Conservation (phyloP, 768 basidiomycete genomes). For the Candolleomyces eurysporus region DNA sequence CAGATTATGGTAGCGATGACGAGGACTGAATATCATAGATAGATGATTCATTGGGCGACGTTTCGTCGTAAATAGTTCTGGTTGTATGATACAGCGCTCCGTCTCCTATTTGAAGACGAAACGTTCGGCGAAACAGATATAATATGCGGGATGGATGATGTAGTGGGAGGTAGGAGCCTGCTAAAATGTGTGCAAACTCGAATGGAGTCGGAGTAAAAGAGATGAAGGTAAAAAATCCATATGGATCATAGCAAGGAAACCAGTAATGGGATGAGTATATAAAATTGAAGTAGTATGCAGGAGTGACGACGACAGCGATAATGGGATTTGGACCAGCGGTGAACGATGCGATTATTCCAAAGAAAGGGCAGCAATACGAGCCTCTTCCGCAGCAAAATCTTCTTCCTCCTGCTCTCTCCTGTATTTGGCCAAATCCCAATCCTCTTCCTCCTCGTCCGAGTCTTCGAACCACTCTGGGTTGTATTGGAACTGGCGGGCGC, state of each 20-base stretch:
- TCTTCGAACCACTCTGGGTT: constrained; percentile 94
- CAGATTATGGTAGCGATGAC: constrained; percentile 77
- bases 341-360: constrained; percentile 17
- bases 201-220: neutral
- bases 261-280: neutral
- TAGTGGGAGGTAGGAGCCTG: neutral
- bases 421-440: constrained; percentile 62
- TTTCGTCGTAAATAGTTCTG: neutral
- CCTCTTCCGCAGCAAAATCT: constrained; percentile 51
- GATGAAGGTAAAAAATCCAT: neutral
- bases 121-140: neutral
- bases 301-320: neutral
- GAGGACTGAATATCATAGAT: constrained; percentile 29
- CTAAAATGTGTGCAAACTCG: neutral
- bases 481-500: constrained; percentile 74
- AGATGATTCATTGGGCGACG: neutral
- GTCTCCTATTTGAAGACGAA: neutral
- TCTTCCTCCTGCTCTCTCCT: constrained; percentile 61
- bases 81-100: neutral
- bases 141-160: no score
- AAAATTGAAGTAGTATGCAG: neutral
- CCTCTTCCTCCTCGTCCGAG: constrained; percentile 57
- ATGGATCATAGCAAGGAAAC: neutral
- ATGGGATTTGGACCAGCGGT: neutral
- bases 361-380: constrained; percentile 47